Evolutionary conservation across 148 eudicot genomes (phyloP).

Genomic region (Vaccinium vitisidaea): DNA sequence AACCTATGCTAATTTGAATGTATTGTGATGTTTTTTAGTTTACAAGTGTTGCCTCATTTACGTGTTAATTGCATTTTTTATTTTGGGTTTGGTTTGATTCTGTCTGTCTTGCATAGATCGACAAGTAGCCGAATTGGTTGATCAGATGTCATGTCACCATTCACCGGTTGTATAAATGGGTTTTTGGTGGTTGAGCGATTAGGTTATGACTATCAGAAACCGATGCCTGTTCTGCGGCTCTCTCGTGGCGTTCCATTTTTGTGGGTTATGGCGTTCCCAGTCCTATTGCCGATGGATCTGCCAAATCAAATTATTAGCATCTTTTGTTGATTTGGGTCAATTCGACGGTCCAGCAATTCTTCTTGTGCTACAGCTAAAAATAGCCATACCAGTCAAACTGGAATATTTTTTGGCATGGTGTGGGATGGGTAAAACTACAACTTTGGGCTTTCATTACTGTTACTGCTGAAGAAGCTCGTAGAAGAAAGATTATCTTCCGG

Average conservation of each 20-base stretch:
- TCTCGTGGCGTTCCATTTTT: background rate
- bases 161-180: background rate
- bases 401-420: background rate
- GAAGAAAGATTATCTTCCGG: background rate
- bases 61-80: background rate
- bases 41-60: background rate
- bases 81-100: background rate
- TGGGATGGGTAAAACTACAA: background rate
- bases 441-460: background rate
- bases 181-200: background rate
- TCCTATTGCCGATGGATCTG: background rate
- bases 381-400: background rate
- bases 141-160: too few species aligned
- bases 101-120: too few species aligned
- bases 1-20: background rate
- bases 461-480: background rate
- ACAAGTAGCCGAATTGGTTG: too few species aligned
- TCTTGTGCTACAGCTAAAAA: background rate
- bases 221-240: background rate
- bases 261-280: background rate
- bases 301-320: background rate
- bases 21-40: background rate
- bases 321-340: background rate
- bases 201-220: background rate
- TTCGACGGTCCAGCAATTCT: background rate